Percentiles rank a stretch among this genome's conserved stretches.
phyloP scores from a whole-genome alignment of 345 rosid species.

The Syzygium aromaticum region DNA sequence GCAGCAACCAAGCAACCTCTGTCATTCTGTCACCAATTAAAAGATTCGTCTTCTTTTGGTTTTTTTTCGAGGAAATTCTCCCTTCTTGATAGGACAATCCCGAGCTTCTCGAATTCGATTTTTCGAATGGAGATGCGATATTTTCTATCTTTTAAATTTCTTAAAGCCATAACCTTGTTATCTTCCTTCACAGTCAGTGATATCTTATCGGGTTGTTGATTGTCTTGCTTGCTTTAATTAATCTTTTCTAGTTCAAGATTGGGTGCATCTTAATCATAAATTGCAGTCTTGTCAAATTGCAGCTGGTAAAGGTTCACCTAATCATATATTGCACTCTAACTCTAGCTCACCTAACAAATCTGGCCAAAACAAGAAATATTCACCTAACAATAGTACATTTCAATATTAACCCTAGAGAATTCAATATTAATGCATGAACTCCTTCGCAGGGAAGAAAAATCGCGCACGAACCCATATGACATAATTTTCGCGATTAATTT shows the following conservation, averaged over 20 bases:
- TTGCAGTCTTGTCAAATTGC: background rate
- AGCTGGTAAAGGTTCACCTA: background rate
- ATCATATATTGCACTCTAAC: background rate
- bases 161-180: background rate
- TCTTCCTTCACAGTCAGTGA: background rate
- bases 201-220: background rate
- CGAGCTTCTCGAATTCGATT: background rate
- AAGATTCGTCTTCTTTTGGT: background rate
- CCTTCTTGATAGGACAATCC: background rate
- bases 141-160: background rate
- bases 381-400: background rate
- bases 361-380: background rate
- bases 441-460: background rate
- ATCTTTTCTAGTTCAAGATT: background rate
- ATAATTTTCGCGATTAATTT: background rate
- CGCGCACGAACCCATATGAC: accelerated
- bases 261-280: background rate
- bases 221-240: background rate
- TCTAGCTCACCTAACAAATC: background rate
- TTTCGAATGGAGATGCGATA: background rate
- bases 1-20: background rate
- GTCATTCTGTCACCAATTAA: background rate
- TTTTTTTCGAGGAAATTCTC: background rate
- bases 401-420: background rate
- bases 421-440: background rate